Base-by-base conservation (phyloP, 2,329 filamentous ascomycete species). In the Hypoxylon sp. region DNA sequence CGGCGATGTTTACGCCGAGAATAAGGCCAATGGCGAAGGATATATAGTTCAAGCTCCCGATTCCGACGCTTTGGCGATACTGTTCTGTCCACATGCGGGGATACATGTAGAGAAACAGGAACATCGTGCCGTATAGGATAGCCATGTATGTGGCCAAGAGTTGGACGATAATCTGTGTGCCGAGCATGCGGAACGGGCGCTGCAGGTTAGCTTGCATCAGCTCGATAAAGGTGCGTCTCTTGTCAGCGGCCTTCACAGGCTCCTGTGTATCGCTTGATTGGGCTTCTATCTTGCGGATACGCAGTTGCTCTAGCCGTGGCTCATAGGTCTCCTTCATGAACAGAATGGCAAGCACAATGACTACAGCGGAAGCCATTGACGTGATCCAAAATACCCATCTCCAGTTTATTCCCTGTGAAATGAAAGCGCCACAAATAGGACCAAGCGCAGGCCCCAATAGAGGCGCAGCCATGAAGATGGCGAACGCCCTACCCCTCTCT, bases 381-480 rank as follows among this genome's bases (percentile, higher is more conserved):
- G 88, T 90, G 0, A 87, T 81, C 80, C 86, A 91, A 79, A 92
- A 93, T 3, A 88, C 86, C 91, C 91, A 93, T 53, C 89, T 83
- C 91, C 91, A 93, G 5, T 84, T 87, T 3, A 85, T 87, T 68
- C 86, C 82, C 72, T 90, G 80, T 0, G 88, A 83, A 24, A 92
- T 88, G 75, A 89, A 92, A 0, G 88, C 89, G 8, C 89, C 90
- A 0, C 85, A 85, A 1, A 92, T 87, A 0, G 90, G 91, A 0
- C 90, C 90, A 3, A 91, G 80, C 0, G 88, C 88, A 2, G 90
- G 90, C 0, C 90, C 90, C 0, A 92, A 83, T 0, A 92, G 81
- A 0, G 90, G 90, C 0, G 85, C 86, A 0, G 90, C 80, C 62
- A 82, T 86, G 77, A 89, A 90, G 44, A 91, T 83, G 1, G 83